Base-by-base conservation (phyloP, 768 basidiomycete species). In the Clathrus columnatus region DNA sequence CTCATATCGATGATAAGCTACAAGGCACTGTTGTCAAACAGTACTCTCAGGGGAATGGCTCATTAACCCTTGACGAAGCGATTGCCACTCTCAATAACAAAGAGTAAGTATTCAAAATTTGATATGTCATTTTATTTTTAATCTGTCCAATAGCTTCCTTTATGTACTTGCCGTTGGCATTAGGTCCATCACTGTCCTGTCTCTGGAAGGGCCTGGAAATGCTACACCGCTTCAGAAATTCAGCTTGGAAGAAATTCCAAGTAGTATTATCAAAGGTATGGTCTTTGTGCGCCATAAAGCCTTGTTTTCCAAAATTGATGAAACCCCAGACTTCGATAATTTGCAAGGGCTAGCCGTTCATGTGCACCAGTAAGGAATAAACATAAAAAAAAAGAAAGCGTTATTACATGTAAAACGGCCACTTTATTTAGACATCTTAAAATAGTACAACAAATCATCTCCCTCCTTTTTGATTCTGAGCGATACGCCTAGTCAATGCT, bases 1-100 rank as follows among this genome's bases (percentile, higher is more conserved):
- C 77, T 41, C 68, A 70, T 45, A 69, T 80, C 45, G 72, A 76
- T 61, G 63, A 67, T 57, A 73, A 76, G 57, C 68, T 79, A 27
- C 69, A 70, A 53, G 73, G 68, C 4, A 65, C 68, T n/a, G 71
- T 79, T 42, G 74, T 77, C 43, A 74, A 72, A 59, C 64, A 65
- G 60, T 65, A 65, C 56, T 51, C 57, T 17, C 61, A 60, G 43
- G 54, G 51, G 11, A 42, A 48, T 20, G 53, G 59, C 48, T 50
- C 59, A 18, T 36, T 55, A 18, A 61, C 61, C 44, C 58, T 64
- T 46, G 63, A 64, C 54, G 58, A 59, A 45, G 62, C 58, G 30
- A 57, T 64, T 30, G 62, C 59, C 2, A 61, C 60, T 1, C 30
- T 64, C 26, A 44, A 48, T 23, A 52, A 44, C 21, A 59, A 61